These are phyloP conservation scores for Haplosporangium gracile DNA, from an alignment of 192 early-diverging fungal species.

Conservation along the genomic window DNA sequence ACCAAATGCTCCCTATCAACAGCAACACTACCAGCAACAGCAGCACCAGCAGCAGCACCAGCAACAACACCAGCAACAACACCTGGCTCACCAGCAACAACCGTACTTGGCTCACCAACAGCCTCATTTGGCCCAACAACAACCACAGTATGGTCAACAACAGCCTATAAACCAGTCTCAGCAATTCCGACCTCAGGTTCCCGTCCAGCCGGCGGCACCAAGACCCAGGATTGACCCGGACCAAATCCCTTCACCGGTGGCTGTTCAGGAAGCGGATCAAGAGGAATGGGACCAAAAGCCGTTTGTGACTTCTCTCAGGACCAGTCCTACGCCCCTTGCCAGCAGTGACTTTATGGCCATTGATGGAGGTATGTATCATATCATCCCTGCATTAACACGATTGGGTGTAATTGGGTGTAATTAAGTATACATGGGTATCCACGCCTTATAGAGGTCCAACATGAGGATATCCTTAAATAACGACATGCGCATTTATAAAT, in stretches of 20 bases:
- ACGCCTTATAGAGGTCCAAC: not conserved
- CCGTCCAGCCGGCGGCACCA: slow-evolving; percentile 44
- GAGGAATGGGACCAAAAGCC: slow-evolving; percentile 71
- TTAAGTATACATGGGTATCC: not conserved
- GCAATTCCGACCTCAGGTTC: slow-evolving; percentile 32
- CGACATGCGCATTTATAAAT: not conserved
- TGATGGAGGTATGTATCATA: slow-evolving; percentile 80
- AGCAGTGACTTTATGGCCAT: slow-evolving; percentile 82
- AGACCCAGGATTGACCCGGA: slow-evolving; percentile 90
- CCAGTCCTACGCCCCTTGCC: slow-evolving; percentile 79
- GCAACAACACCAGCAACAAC: slow-evolving; percentile 15
- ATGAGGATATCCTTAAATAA: not conserved
- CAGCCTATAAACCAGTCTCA: slow-evolving; percentile 26
- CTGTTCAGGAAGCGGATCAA: slow-evolving; percentile 89
- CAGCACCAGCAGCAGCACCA: not conserved
- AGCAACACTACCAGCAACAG: slow-evolving; percentile 20
- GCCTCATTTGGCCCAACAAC: slow-evolving; percentile 44
- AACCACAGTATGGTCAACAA: slow-evolving; percentile 33
- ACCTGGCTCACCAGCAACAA: slow-evolving; percentile 16
- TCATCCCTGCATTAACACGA: not conserved
- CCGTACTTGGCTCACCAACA: slow-evolving; percentile 30
- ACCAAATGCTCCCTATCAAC: slow-evolving; percentile 9
- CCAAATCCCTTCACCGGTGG: slow-evolving; percentile 92
- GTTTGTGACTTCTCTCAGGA: slow-evolving; percentile 79
- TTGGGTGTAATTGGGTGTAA: not conserved